Conservation (phyloP, 2,329 filamentous ascomycete species). For the Cadophora malorum region DNA sequence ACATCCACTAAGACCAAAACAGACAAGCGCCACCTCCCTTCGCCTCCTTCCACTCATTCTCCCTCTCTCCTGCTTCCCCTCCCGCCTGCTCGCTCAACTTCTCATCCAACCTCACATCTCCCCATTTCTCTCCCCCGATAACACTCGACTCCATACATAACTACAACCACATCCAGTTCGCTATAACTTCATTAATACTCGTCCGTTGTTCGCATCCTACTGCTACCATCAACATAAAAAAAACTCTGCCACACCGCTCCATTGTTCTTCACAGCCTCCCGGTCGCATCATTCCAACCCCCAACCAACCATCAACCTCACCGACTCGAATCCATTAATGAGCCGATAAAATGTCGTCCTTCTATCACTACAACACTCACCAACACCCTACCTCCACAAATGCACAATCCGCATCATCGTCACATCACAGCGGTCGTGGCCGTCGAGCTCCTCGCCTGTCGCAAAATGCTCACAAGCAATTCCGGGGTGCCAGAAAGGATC, state of each 20-base stretch:
- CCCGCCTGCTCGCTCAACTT: constrained; percentile 2
- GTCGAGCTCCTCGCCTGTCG: constrained; percentile 80
- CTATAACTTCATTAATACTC: constrained; percentile 19
- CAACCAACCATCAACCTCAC: constrained; percentile 26
- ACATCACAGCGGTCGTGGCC: constrained; percentile 82
- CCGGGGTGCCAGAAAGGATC: constrained; percentile 76
- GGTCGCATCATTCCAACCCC: constrained; percentile 13
- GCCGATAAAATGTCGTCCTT: constrained; percentile 65
- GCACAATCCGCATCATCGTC: constrained; percentile 54
- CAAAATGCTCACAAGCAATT: constrained; percentile 89
- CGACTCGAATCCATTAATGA: constrained; percentile 37
- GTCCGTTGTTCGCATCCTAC: not conserved
- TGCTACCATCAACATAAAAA: not conserved
- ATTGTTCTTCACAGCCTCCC: constrained; percentile 22
- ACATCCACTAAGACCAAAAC: not conserved
- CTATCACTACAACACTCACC: constrained; percentile 66
- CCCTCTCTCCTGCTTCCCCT: constrained; percentile 5
- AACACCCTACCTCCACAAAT: constrained; percentile 61
- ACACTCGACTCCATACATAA: constrained; percentile 13
- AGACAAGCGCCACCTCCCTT: not conserved
- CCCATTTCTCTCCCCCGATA: constrained; percentile 10
- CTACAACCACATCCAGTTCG: not conserved
- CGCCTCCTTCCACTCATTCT: not conserved
- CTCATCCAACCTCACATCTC: constrained; percentile 12
- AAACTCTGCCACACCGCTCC: constrained; percentile 20